Evolutionary conservation across 139 green algal species (phyloP), one percentile per base, ranked within the genome.

Genomic region (Closterium sp.): DNA sequence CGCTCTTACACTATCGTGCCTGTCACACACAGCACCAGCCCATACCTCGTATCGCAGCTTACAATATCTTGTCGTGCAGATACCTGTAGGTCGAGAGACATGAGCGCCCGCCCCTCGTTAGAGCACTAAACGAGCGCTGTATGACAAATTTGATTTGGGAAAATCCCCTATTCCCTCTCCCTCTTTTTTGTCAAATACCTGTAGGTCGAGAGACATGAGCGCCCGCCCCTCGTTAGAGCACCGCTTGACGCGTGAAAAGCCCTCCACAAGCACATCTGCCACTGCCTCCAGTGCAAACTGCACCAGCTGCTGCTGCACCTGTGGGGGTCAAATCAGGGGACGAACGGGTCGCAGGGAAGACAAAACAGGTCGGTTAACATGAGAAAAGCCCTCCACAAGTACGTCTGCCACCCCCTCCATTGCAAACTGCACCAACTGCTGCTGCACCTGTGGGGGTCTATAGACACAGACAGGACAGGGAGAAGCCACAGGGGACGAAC

Each of bases 1-100:
- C n/a, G n/a, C n/a, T n/a, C n/a, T n/a, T n/a, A n/a, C n/a, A n/a
- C n/a, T 55, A 55, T 55, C 5, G 36, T 6, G 36, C 36, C 6
- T 4, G 36, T 4, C 36, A 55, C 36, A 6, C 36, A 55, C 36
- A n/a, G n/a, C n/a, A n/a, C n/a, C n/a, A n/a, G n/a, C n/a, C n/a
- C n/a, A n/a, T n/a, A n/a, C n/a, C n/a, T n/a, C n/a, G n/a, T n/a
- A n/a, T n/a, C n/a, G n/a, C n/a, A n/a, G n/a, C n/a, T n/a, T n/a
- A n/a, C n/a, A n/a, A n/a, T n/a, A n/a, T n/a, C n/a, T n/a, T n/a
- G n/a, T n/a, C n/a, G n/a, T n/a, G 36, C 36, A 6, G 36, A 4
- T 32, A 91, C 87, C 89, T 93, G 90, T 33, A 95, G 81, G 90
- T 95, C 93, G 16, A 93, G 93, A 1, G 93, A 93, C 93, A 95